Conservation (phyloP, 352 stramenopile species). For the Aphanomyces cochlioides region DNA sequence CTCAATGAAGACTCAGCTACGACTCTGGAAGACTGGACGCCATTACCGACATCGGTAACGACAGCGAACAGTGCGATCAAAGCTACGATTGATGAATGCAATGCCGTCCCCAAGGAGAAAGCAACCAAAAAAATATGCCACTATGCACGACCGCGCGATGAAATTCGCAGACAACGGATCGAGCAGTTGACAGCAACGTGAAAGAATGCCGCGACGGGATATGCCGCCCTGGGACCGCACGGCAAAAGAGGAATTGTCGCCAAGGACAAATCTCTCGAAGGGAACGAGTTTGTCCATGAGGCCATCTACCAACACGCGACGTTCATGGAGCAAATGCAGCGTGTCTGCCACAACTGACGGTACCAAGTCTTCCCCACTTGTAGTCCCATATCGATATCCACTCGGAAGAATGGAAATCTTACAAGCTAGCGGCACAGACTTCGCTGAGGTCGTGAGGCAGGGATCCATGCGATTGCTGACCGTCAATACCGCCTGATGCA, state of each 20-base stretch:
- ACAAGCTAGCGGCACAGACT: neutral
- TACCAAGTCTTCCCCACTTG: neutral
- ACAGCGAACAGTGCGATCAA: no score
- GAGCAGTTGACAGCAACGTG: no score
- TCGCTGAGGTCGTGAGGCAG: neutral
- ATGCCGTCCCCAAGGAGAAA: no score
- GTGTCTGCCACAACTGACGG: neutral
- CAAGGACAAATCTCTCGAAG: neutral
- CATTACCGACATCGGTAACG: no score
- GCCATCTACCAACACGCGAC: constrained; percentile 4
- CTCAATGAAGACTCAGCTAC: neutral
- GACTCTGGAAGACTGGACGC: no score
- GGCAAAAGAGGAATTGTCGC: neutral
- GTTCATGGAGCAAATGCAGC: constrained; percentile 19
- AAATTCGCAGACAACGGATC: neutral
- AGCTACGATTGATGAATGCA: no score
- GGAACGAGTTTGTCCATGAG: constrained; percentile 1
- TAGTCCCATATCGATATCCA: neutral
- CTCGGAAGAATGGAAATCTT: constrained; percentile 3
- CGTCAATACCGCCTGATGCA: constrained; percentile 1
- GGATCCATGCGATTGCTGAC: constrained; percentile 12
- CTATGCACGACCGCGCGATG: no score
- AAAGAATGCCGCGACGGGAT: no score
- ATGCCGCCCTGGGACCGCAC: neutral
- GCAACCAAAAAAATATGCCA: no score